These are phyloP conservation scores for Luzula sylvatica DNA, from an alignment of 176 grass and related monocot species.

Conservation along the genomic window DNA sequence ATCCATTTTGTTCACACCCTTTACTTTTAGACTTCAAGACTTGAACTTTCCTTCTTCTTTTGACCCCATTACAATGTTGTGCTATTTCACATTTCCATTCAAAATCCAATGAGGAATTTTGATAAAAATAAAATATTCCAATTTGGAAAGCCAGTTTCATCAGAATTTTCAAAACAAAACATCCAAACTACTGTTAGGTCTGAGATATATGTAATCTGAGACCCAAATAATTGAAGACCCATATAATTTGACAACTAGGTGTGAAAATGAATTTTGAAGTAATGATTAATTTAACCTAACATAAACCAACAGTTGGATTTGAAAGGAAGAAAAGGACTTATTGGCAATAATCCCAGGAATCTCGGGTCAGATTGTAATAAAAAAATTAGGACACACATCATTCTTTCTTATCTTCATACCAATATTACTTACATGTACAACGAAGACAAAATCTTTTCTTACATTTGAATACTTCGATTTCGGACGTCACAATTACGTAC, in stretches of 20 bases:
- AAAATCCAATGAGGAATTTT: too few species aligned
- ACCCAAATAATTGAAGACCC: too few species aligned
- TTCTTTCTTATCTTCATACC: background rate
- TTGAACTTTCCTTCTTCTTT: background rate
- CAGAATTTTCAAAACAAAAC: too few species aligned
- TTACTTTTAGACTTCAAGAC: background rate
- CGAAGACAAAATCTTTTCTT: background rate
- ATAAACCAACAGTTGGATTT: background rate
- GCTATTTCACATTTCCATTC: constrained; percentile 10
- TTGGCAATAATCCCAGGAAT: constrained; percentile 7
- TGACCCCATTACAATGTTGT: background rate
- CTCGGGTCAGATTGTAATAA: constrained; percentile 9
- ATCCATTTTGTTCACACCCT: background rate
- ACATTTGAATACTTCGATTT: constrained; percentile 4
- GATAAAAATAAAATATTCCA: too few species aligned
- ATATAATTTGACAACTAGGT: too few species aligned
- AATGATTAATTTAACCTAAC: background rate
- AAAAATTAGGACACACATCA: constrained; percentile 4
- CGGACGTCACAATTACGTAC: background rate
- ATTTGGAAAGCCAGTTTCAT: too few species aligned
- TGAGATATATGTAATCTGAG: too few species aligned
- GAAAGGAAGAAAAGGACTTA: background rate
- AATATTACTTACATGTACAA: background rate
- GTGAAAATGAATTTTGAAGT: constrained; percentile 7
- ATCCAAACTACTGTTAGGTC: too few species aligned